Conservation (phyloP, 805 yeast genomes). For the Yamadazyma kitorensis region DNA sequence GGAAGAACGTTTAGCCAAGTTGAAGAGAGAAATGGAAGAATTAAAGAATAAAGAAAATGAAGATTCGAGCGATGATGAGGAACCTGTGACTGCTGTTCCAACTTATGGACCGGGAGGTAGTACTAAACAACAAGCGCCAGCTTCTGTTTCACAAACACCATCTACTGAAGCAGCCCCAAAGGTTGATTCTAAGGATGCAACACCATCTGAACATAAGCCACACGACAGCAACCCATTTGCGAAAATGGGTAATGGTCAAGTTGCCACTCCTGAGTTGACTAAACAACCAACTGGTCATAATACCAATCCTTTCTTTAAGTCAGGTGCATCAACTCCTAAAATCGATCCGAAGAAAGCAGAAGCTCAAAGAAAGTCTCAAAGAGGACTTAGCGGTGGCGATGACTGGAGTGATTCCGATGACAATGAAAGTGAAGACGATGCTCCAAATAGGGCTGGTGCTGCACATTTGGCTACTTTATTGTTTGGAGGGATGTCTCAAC, state of each 20-base stretch:
- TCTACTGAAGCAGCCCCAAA: constrained; percentile 4
- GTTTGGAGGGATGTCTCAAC: constrained; percentile 50
- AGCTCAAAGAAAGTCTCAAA: constrained; percentile 70
- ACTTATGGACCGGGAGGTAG: constrained; percentile 19
- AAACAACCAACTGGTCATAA: constrained; percentile 7
- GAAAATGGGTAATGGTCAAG: constrained; percentile 21
- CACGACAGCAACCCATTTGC: constrained; percentile 53
- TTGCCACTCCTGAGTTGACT: constrained; percentile 9
- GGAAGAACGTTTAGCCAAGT: constrained; percentile 56
- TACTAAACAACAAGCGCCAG: no score
- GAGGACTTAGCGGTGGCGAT: constrained; percentile 43
- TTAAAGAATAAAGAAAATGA: constrained; percentile 37
- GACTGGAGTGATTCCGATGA: constrained; percentile 44
- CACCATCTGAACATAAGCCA: constrained; percentile 9
- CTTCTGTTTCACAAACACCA: no score
- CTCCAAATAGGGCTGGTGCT: constrained; percentile 49
- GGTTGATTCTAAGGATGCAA: constrained; percentile 3
- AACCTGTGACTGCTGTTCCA: constrained; percentile 9
- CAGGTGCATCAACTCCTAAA: constrained; percentile 19
- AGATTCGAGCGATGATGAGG: constrained; percentile 13
- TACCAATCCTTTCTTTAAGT: constrained; percentile 59
- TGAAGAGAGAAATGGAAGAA: constrained; percentile 59
- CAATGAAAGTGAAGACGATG: constrained; percentile 44
- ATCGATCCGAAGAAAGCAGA: constrained; percentile 60
- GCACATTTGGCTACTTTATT: constrained; percentile 54